Evolutionary conservation across 345 rosid genomes (phyloP), one percentile per base, ranked within the genome.

Genomic region (Gossypium thurberi): DNA sequence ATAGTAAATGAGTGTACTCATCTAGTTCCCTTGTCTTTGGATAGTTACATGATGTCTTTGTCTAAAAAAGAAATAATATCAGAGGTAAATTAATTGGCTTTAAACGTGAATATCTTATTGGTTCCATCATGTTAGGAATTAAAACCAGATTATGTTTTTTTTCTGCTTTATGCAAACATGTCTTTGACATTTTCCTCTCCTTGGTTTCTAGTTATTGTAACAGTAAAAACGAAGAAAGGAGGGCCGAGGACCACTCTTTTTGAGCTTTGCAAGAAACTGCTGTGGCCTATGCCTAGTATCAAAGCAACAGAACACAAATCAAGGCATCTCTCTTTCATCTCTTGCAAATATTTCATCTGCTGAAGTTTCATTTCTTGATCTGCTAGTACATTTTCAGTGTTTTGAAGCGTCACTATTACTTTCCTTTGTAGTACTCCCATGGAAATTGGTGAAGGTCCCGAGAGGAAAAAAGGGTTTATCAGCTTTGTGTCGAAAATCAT

Each of bases 271-370:
- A 90, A 86, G 89, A 89, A 80, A 68, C 73, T 75, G 78, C 88
- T 87, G 59, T 91, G 97, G 98, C 92, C 97, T 33, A 76, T 75
- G 87, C 97, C 99, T 52, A 76, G 77, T 12, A 89, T 81, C 11
- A 71, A 78, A 5, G 82, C 92, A 44, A 28, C 72, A 7, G 98
- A 87, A 80, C 70, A 79, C 11, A 25, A 11, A 59, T 25, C 63
- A 59, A 59, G 63, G 63, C 26, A 25, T 59, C n/a, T 25, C n/a
- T 26, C 63, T 59, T 26, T 59, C 42, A 26, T 25, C 63, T 59
- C n/a, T 25, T 60, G 40, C 40, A 33, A 33, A 33, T 33, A 33
- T 6, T 5, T 33, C 7, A 33, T 65, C 28, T 8, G 25, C 3
- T 10, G 23, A 43, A 25, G 40, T 47, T 47, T 47, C 40, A 10